Evolutionary conservation across 352 stramenopile genomes (phyloP).

Genomic region (Phytophthora crassamura): DNA sequence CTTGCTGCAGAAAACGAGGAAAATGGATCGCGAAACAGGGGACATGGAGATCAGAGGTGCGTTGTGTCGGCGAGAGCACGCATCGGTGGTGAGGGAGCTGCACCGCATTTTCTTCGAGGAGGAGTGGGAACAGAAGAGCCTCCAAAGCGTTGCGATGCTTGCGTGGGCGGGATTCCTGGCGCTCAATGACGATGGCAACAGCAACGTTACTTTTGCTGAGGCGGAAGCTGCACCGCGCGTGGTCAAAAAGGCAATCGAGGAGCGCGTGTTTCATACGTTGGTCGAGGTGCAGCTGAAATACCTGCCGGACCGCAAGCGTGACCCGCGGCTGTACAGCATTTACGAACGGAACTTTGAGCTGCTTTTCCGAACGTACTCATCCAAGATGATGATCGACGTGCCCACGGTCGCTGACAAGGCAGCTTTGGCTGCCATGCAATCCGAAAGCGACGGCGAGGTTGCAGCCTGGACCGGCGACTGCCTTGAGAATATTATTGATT

Average conservation of each 20-base stretch:
- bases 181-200: slow-evolving; percentile 39
- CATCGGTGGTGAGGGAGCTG: slow-evolving; percentile 60
- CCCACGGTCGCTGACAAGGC: slow-evolving; percentile 77
- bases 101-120: slow-evolving; percentile 69
- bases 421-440: slow-evolving; percentile 68
- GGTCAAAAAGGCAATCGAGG: slow-evolving; percentile 78
- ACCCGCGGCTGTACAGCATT: slow-evolving; percentile 72
- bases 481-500: slow-evolving; percentile 81
- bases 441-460: slow-evolving; percentile 64
- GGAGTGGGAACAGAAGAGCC: slow-evolving; percentile 69
- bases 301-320: slow-evolving; percentile 72
- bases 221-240: slow-evolving; percentile 52
- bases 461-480: slow-evolving; percentile 75
- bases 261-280: slow-evolving; percentile 72
- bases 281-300: slow-evolving; percentile 81
- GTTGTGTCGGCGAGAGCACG: slow-evolving; percentile 53
- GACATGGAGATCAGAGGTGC: slow-evolving; percentile 49
- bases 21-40: slow-evolving; percentile 72
- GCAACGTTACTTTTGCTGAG: slow-evolving; percentile 61
- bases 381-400: slow-evolving; percentile 82
- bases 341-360: slow-evolving; percentile 77
- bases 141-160: slow-evolving; percentile 82
- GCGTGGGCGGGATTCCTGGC: slow-evolving; percentile 75
- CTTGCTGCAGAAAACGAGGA: slow-evolving; percentile 65
- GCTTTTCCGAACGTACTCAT: slow-evolving; percentile 75